Evolutionary conservation across 495 filamentous ascomycete genomes (phyloP).

Genomic region (Copromyces sp.): DNA sequence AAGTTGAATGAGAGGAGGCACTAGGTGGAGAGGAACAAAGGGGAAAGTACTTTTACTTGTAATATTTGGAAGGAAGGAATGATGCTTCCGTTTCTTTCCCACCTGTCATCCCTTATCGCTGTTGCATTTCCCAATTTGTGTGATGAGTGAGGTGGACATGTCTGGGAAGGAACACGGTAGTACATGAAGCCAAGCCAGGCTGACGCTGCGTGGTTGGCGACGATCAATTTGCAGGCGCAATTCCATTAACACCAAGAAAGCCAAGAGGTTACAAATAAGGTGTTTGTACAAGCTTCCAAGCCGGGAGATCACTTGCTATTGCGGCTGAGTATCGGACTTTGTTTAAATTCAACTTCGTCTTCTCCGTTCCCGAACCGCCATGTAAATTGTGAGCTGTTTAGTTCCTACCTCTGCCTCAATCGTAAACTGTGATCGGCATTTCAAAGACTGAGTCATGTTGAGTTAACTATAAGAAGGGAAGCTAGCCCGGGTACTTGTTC

Average conservation of each 20-base stretch:
- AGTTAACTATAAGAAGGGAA: not conserved
- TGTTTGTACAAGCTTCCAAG: conserved; percentile 1
- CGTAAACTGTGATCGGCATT: not conserved
- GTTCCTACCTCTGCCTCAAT: not conserved
- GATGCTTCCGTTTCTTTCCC: not conserved
- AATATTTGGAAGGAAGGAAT: not conserved
- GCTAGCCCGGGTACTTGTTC: not conserved
- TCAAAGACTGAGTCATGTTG: not conserved
- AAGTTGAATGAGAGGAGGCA: conserved; percentile 13
- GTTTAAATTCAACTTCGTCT: not conserved
- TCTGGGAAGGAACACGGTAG: not conserved
- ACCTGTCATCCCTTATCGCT: not conserved
- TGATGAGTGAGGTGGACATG: not conserved
- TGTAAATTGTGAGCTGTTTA: not conserved
- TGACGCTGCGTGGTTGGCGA: not conserved
- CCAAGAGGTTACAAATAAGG: conserved; percentile 3
- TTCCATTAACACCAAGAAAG: conserved; percentile 1
- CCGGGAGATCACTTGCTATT: not conserved
- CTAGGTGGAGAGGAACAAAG: too few relatives aligned
- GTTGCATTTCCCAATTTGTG: not conserved
- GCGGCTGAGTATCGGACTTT: conserved; percentile 1
- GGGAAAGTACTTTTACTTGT: not conserved
- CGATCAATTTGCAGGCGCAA: not conserved
- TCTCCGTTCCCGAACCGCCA: not conserved
- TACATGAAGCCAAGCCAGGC: not conserved